Percentiles rank a stretch among this genome's conserved stretches.
These are phyloP conservation scores for Leavenworthia alabamica DNA, from an alignment of 345 rosid genomes.

Conservation along the genomic window DNA sequence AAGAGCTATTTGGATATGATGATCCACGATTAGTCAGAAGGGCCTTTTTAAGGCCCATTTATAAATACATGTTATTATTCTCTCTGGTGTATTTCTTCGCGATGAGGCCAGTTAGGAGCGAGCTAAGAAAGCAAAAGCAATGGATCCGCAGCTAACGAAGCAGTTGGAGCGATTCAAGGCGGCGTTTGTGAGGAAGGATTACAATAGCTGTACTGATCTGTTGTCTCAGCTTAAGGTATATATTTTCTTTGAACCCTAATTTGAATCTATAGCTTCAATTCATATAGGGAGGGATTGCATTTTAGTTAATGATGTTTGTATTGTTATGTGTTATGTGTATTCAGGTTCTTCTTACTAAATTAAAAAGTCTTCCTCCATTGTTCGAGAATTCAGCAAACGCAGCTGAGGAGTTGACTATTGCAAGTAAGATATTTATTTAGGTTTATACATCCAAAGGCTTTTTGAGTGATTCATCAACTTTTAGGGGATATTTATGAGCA, in stretches of 20 bases:
- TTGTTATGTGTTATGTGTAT: background rate
- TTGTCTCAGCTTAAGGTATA: slow-evolving; percentile 85
- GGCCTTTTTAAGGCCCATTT: slow-evolving; percentile 17
- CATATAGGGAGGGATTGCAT: background rate
- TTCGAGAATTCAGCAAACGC: slow-evolving; percentile 69
- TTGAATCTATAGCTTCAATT: background rate
- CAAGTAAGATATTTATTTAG: slow-evolving; percentile 42
- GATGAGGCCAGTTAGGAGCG: slow-evolving; percentile 34
- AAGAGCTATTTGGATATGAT: no score
- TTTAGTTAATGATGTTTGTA: background rate
- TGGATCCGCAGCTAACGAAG: slow-evolving; percentile 89
- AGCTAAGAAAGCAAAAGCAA: slow-evolving; percentile 19
- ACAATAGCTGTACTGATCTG: slow-evolving; percentile 40
- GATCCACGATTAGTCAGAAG: slow-evolving; percentile 12
- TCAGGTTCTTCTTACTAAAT: slow-evolving; percentile 74
- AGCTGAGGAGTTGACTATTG: slow-evolving; percentile 58
- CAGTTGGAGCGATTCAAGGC: slow-evolving; percentile 85
- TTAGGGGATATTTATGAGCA: slow-evolving; percentile 90
- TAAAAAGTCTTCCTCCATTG: slow-evolving; percentile 81
- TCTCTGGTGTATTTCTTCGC: slow-evolving; percentile 27
- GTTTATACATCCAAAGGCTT: background rate
- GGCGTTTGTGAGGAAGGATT: slow-evolving; percentile 62
- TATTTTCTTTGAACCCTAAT: slow-evolving; percentile 32
- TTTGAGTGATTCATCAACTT: background rate
- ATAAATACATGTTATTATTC: background rate